Base-by-base conservation (phyloP, 2,329 filamentous ascomycete genomes). In the Alternaria hordeiaustralica region DNA sequence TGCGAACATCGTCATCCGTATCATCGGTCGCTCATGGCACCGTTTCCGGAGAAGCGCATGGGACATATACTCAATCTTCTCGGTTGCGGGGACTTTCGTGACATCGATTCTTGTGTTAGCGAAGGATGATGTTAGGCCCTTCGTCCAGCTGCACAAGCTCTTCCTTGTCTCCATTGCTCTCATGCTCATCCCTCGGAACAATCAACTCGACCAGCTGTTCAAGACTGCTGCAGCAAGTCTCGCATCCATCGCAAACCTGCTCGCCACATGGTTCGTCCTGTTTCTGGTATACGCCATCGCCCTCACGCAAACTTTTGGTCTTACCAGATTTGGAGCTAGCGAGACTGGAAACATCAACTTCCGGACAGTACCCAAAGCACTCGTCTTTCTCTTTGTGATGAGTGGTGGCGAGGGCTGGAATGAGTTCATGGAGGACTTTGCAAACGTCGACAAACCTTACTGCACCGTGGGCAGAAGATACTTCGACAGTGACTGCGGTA, bases 381-480 rank as follows among this genome's bases (percentile, higher is more conserved):
- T 99, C 28, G 96, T 99, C 63, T 84, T 99, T 25, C 87, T 99
- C 4, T 99, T 98, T 82, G 89, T 93, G 44, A 96, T 93, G 86
- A 97, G 93, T 81, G 91, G 92, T 64, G 96, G 96, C 58, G 96
- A 99, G 82, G 94, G 94, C 18, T 99, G 96, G 96, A 99, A 99
- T 77, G 82, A 92, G 71, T 85, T 97, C 65, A 99, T 99, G 96
- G 93, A 97, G 83, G 95, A 99, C 78, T 98, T 90, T 80, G 94
- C 94, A 11, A 87, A 84, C 50, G 91, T 97, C 69, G 86, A 87
- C 65, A 89, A 91, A 4, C 95, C 95, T 0, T 87, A 92, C 55
- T 99, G 96, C 80, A 93, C 94, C 1, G 85, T 90, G 20, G 86
- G 86, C 36, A 75, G 83, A 1, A 86, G 86, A 43, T 97, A 97